Evolutionary conservation across 176 grass and related monocot genomes (phyloP), one percentile per base, ranked within the genome.

Genomic region (Triticum urartu): DNA sequence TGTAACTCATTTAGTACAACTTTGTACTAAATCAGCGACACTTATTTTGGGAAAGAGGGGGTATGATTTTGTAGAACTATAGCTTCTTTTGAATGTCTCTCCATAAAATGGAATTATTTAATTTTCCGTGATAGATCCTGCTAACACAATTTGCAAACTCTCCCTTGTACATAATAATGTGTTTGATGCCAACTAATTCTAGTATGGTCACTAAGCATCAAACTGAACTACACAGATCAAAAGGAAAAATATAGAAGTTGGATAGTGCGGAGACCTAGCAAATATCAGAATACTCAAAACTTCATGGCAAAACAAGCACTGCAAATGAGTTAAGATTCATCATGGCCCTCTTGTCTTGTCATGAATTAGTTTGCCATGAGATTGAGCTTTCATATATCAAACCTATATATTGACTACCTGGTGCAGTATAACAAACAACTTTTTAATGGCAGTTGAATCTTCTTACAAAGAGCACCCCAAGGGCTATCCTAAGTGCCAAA

Each of bases 1-100:
- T 40, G 39, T 47, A 47, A 47, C 43, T 47, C 1, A 47, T 47
- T 47, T 47, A 47, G 3, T 4, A 47, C 43, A 47, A 47, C 3
- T 47, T 47, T 47, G 43, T 47, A 47, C 43, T 47, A 47, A 47
- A 47, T 47, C 43, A 47, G 43, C 11, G 3, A 47, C 43, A 4
- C 43, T 47, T 47, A 47, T 4, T 47, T 47, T 47, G 43, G 43
- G 1, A 47, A 3, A 3, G 43, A 4, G 3, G 43, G 43, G 12
- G 43, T 47, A 78, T 25, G 11, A 67, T 59, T 75, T 85, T 67
- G 24, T 85, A 76, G 38, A 50, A 42, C 14, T 33, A 75, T 50
- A 65, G 65, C 58, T 74, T 64, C 15, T 25, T 18, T 47, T 32
- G 11, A 73, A 54, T 38, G 20, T 64, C 39, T 73, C 5, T 79